These are phyloP conservation scores for Penicillium sp. DNA, from an alignment of 2,329 filamentous ascomycete species.

Conservation along the genomic window DNA sequence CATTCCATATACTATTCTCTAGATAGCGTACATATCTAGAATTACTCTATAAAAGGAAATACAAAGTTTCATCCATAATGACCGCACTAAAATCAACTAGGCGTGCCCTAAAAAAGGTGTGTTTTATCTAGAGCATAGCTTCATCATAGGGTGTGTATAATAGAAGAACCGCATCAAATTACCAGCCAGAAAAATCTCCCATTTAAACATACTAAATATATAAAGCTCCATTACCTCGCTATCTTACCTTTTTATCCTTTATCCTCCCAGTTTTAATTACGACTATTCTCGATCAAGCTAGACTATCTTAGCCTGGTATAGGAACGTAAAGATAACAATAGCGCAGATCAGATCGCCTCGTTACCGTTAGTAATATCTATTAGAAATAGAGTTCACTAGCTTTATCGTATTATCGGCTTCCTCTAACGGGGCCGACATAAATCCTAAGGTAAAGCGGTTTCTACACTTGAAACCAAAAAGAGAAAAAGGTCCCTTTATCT, in stretches of 20 bases:
- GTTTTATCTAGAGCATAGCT: no score
- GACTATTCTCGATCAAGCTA: constrained; percentile 6
- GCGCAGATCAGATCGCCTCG: background rate
- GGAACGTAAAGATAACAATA: constrained; percentile 5
- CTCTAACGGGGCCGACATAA: background rate
- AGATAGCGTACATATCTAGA: no score
- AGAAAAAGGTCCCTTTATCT: background rate
- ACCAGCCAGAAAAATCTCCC: no score
- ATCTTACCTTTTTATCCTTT: background rate
- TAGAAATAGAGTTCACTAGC: constrained; percentile 3
- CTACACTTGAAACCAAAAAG: background rate
- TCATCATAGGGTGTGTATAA: no score
- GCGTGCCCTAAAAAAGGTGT: no score
- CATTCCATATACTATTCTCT: no score
- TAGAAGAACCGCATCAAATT: no score
- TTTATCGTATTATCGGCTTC: constrained; percentile 4
- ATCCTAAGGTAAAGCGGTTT: background rate
- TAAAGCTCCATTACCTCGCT: background rate
- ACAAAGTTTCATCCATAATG: no score
- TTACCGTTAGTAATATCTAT: background rate
- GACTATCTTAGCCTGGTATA: background rate
- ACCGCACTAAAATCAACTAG: no score
- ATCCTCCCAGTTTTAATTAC: background rate
- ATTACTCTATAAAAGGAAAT: no score
- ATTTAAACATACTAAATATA: background rate